These are phyloP conservation scores for Jasminum sambac DNA, from an alignment of 257 asterid genomes.

Conservation along the genomic window DNA sequence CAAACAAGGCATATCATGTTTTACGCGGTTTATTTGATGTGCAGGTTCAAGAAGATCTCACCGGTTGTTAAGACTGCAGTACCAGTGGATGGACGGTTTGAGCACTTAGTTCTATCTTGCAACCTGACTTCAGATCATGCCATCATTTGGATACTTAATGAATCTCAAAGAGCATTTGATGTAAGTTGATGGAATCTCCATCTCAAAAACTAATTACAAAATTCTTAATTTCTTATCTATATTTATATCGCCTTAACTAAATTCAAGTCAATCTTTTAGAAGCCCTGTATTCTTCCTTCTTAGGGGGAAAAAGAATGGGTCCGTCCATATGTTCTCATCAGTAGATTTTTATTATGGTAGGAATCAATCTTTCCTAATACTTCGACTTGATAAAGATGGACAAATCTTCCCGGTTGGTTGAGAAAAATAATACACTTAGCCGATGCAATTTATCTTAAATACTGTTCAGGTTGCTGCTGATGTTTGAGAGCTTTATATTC, in stretches of 20 bases:
- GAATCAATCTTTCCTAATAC: not conserved
- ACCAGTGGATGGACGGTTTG: conserved; percentile 97
- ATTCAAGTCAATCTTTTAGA: not conserved
- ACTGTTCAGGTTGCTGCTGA: not conserved
- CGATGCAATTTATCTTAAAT: not conserved
- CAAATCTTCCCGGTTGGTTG: not conserved
- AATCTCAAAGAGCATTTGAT: conserved; percentile 68
- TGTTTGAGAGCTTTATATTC: not conserved
- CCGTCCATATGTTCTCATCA: not conserved
- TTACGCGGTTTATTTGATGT: conserved; percentile 17
- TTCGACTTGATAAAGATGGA: not conserved
- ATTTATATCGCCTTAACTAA: not conserved
- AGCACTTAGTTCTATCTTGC: conserved; percentile 92
- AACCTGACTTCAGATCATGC: conserved; percentile 82
- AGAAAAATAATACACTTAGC: not conserved
- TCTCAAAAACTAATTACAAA: not conserved
- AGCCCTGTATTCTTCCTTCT: not conserved
- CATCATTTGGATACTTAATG: conserved; percentile 68
- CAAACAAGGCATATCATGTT: not conserved
- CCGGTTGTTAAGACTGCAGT: conserved; percentile 89
- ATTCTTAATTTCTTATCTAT: not conserved
- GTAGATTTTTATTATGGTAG: not conserved
- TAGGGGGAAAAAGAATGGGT: not conserved
- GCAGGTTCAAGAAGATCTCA: conserved; percentile 66
- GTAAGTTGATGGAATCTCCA: conserved; percentile 49